Conservation (phyloP, 306 rosid species). For the Styphnolobium japonicum region DNA sequence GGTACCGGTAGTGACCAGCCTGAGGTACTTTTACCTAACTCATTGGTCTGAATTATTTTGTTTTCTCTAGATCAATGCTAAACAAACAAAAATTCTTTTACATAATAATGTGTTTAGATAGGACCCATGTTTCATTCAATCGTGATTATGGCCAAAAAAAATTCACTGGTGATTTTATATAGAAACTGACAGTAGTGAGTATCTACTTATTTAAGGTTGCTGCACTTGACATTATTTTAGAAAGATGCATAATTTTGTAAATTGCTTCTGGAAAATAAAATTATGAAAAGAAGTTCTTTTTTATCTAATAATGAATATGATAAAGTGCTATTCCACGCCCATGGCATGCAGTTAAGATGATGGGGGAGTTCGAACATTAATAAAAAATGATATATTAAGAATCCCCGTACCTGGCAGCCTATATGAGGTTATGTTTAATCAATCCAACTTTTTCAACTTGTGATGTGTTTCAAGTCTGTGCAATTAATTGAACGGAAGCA, state of each 20-base stretch:
- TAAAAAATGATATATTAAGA: background rate
- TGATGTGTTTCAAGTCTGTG: background rate
- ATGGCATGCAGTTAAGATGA: background rate
- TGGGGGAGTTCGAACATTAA: background rate
- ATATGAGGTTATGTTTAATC: background rate
- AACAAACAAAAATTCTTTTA: background rate
- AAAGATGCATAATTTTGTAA: background rate
- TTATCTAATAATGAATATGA: background rate
- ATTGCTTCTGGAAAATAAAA: background rate
- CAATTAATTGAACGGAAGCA: no score
- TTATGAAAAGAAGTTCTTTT: background rate
- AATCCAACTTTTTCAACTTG: background rate
- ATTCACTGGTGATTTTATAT: background rate
- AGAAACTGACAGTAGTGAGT: background rate
- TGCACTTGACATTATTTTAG: background rate
- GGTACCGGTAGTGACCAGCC: constrained; percentile 76
- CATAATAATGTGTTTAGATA: background rate
- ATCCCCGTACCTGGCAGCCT: background rate
- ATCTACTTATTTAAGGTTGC: background rate
- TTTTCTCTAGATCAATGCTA: background rate
- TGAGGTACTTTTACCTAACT: constrained; percentile 49
- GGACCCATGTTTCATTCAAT: background rate
- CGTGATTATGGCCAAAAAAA: no score
- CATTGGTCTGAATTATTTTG: background rate
- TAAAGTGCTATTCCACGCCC: background rate